Conservation (phyloP, 2,329 filamentous ascomycete genomes). For the Dactylella cylindrospora region DNA sequence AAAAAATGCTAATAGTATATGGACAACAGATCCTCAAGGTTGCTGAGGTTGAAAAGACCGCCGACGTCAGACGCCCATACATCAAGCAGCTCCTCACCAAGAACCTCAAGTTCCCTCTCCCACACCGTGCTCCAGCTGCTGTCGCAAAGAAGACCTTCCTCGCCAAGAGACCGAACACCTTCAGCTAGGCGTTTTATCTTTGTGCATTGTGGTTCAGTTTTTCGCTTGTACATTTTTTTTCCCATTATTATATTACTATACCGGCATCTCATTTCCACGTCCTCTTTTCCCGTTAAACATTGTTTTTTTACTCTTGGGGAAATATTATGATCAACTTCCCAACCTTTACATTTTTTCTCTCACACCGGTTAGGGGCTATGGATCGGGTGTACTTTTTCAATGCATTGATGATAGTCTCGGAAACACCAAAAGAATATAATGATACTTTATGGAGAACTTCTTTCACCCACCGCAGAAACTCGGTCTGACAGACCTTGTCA, state of each 20-base stretch:
- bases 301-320: constrained; percentile 35
- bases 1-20: constrained; percentile 4
- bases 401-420: constrained; percentile 45
- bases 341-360: constrained; percentile 21
- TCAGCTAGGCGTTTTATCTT: constrained; percentile 73
- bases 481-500: no score
- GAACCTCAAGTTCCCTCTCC: constrained; percentile 96
- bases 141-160: constrained; percentile 87
- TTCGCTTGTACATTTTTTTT: constrained; percentile 43
- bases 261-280: constrained; percentile 31
- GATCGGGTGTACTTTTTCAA: constrained; percentile 44
- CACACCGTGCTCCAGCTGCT: constrained; percentile 87
- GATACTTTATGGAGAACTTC: constrained; percentile 36
- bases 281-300: constrained; percentile 29
- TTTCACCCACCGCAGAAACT: no score
- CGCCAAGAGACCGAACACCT: constrained; percentile 90
- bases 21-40: constrained; percentile 85
- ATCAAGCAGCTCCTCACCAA: constrained; percentile 98
- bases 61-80: constrained; percentile 96
- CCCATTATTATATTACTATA: constrained; percentile 40
- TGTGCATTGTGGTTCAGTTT: constrained; percentile 22
- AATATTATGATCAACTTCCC: constrained; percentile 31
- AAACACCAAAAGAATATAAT: constrained; percentile 44
- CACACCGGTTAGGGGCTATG: constrained; percentile 40
- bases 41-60: constrained; percentile 91